Percentiles rank a stretch among this genome's conserved stretches.
Evolutionary conservation across 805 yeast species (phyloP).

Genomic region (Ogataea nakhonphanomensis): DNA sequence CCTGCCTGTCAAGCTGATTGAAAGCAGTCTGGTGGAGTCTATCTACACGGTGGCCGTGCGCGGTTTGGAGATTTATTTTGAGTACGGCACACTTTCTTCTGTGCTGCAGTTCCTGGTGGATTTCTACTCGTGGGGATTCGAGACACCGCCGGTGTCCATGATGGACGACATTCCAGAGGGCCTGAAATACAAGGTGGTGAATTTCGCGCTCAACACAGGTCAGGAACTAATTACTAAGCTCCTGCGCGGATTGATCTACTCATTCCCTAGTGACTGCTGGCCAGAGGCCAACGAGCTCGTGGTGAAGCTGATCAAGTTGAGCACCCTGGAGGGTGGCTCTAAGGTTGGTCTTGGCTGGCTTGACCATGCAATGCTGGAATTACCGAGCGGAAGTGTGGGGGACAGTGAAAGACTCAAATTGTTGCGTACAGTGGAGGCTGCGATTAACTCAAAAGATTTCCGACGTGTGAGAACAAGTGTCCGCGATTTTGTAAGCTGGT

Average conservation of each 20-base stretch:
- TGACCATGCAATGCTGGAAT: conserved; percentile 43
- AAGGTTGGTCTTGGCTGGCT: conserved; percentile 56
- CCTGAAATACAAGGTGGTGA: conserved; percentile 47
- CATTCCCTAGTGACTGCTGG: conserved; percentile 66
- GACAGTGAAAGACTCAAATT: conserved; percentile 66
- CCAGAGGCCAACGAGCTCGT: conserved; percentile 74
- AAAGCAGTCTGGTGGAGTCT: conserved; percentile 43
- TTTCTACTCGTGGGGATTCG: conserved; percentile 79
- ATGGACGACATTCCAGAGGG: conserved; percentile 50
- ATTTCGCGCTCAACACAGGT: conserved; percentile 53
- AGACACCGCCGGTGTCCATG: conserved; percentile 73
- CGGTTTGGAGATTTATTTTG: conserved; percentile 51
- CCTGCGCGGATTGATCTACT: conserved; percentile 64
- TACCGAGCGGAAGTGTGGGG: conserved; percentile 65
- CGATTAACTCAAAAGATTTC: conserved; percentile 65
- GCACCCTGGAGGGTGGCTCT: conserved; percentile 43
- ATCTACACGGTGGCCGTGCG: conserved; percentile 58
- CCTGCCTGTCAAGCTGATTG: conserved; percentile 54
- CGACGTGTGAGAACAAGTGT: conserved; percentile 70
- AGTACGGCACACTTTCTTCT: conserved; percentile 66
- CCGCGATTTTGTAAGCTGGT: conserved; percentile 80
- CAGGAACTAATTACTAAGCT: conserved; percentile 49
- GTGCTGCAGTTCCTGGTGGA: conserved; percentile 79
- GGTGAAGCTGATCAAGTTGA: conserved; percentile 55
- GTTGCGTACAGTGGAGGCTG: conserved; percentile 50